Percentiles rank a stretch among this genome's conserved stretches.
phyloP scores from a whole-genome alignment of 73 alveolate genomes.

The Symbiodinium pilosum region DNA sequence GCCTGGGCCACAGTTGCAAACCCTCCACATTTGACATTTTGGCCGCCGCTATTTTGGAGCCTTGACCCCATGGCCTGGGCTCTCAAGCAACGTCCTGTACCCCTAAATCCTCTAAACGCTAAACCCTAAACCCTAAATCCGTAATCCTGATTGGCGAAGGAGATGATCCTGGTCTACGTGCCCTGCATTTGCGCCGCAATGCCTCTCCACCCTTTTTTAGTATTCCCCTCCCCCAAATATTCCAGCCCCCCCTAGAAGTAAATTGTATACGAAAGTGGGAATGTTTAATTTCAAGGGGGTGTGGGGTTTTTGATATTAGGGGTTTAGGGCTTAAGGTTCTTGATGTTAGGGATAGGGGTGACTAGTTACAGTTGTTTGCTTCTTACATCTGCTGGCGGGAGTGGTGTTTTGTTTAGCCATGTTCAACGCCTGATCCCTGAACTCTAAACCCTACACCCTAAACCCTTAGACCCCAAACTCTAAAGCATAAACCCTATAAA shows the following conservation, averaged over 20 bases:
- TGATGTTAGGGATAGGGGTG: not conserved
- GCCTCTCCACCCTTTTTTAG: too few relatives aligned
- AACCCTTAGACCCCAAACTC: not conserved
- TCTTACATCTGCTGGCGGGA: not conserved
- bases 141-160: not conserved
- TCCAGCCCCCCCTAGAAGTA: too few relatives aligned
- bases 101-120: too few relatives aligned
- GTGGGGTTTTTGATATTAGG: not conserved
- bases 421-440: not conserved
- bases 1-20: too few relatives aligned
- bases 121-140: not conserved
- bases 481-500: too few relatives aligned
- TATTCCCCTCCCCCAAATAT: too few relatives aligned
- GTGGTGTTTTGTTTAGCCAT: not conserved
- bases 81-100: too few relatives aligned
- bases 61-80: too few relatives aligned
- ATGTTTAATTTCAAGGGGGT: too few relatives aligned
- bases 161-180: not conserved
- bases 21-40: too few relatives aligned
- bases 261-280: too few relatives aligned
- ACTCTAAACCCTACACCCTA: not conserved
- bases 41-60: too few relatives aligned
- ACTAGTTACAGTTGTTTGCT: not conserved
- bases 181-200: not conserved
- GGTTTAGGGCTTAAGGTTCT: not conserved